A percentile compares a stretch with the other conserved stretches of the same genome.
Evolutionary conservation across 2,329 filamentous ascomycete genomes (phyloP).

Genomic region (Elsinoe arachidis): DNA sequence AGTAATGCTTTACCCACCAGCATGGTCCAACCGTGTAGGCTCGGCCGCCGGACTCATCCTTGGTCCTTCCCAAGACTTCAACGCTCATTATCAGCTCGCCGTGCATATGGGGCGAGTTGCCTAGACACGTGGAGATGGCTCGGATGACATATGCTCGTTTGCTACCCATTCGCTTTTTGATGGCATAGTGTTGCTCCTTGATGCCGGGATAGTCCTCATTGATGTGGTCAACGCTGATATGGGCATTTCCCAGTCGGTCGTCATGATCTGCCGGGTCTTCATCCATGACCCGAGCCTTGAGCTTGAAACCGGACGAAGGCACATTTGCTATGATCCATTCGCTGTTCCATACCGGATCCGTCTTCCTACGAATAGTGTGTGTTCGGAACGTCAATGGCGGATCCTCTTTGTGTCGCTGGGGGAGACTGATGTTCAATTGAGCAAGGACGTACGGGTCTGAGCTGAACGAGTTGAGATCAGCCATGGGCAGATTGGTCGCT

Average conservation of each 20-base stretch:
- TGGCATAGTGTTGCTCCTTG: conserved; percentile 54
- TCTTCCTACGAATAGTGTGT: conserved; percentile 61
- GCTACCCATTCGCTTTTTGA: conserved; percentile 78
- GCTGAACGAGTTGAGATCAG: conserved; percentile 66
- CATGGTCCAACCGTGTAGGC: conserved; percentile 73
- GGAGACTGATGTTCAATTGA: conserved; percentile 62
- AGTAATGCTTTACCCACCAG: conserved; percentile 74
- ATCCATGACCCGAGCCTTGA: conserved; percentile 83
- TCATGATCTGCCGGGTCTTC: conserved; percentile 82
- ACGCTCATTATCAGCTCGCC: conserved; percentile 65
- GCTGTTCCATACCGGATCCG: conserved; percentile 71
- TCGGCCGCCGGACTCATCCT: conserved; percentile 52
- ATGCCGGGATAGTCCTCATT: conserved; percentile 61
- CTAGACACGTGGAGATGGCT: conserved; percentile 56
- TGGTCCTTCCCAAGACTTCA: conserved; percentile 66
- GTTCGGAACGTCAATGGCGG: conserved; percentile 67
- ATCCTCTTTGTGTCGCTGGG: conserved; percentile 76
- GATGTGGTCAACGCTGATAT: conserved; percentile 54
- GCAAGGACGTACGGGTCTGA: conserved; percentile 78
- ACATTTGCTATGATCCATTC: conserved; percentile 86
- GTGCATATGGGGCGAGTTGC: conserved; percentile 55
- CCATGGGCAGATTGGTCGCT: conserved; percentile 71
- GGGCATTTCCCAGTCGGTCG: conserved; percentile 80
- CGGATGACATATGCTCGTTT: conserved; percentile 77
- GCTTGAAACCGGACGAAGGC: conserved; percentile 66